Conservation (phyloP, 306 rosid genomes). For the Castanea mollissima region DNA sequence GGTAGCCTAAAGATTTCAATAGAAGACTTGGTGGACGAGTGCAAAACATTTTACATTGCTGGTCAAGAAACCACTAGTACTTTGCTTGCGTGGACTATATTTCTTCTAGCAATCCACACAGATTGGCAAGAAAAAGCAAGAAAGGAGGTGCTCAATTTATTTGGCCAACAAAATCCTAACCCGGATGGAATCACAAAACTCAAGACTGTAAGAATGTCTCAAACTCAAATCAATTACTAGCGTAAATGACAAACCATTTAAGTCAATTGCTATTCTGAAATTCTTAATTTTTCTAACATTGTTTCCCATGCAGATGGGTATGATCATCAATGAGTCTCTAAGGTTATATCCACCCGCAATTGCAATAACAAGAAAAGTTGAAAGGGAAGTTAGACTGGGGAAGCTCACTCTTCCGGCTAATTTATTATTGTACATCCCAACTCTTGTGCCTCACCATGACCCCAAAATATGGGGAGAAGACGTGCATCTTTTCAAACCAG, state of each 20-base stretch:
- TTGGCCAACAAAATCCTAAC: too few species aligned
- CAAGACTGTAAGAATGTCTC: slow-evolving; percentile 15
- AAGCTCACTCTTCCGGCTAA: slow-evolving; percentile 14
- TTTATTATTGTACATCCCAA: not conserved
- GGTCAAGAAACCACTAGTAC: slow-evolving; percentile 33
- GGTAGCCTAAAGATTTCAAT: slow-evolving; percentile 10
- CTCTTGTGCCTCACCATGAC: slow-evolving; percentile 22
- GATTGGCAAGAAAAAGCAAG: slow-evolving; percentile 42
- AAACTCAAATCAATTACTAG: not conserved
- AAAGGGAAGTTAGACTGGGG: slow-evolving; percentile 19
- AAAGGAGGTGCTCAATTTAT: slow-evolving; percentile 9
- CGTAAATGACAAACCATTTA: too few species aligned
- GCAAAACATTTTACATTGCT: slow-evolving; percentile 30
- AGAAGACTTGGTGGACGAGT: slow-evolving; percentile 28
- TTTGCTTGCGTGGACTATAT: slow-evolving; percentile 26
- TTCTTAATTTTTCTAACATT: too few species aligned
- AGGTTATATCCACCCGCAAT: slow-evolving; percentile 19
- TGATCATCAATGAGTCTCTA: slow-evolving; percentile 27
- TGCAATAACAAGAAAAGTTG: not conserved
- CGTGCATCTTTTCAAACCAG: slow-evolving; percentile 26
- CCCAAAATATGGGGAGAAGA: slow-evolving; percentile 28
- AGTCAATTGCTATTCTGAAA: too few species aligned
- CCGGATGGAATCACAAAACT: slow-evolving; percentile 14
- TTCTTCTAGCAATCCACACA: slow-evolving; percentile 27
- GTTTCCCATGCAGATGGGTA: slow-evolving; percentile 22